Evolutionary conservation across 495 filamentous ascomycete species (phyloP), one percentile per base, ranked within the genome.

Genomic region (Penicillium pulvis): DNA sequence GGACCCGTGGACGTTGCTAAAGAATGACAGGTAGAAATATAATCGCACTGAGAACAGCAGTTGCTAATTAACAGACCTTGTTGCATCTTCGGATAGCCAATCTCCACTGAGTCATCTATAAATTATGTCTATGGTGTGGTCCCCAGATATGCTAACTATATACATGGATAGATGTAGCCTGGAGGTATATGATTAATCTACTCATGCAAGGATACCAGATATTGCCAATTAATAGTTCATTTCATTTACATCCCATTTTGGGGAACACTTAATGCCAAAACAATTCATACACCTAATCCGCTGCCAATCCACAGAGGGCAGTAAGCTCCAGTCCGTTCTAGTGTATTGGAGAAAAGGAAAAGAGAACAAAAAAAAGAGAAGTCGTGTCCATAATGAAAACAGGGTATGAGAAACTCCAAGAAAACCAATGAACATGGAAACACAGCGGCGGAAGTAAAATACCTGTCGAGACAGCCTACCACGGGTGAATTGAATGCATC

Each of bases 321-420:
- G 39, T 36, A 41, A 59, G 53, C 51, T 48, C 59, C 56, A 55
- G 45, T 48, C 63, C 60, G 28, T 53, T 62, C 59, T 62, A 66
- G 42, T 52, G 24, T 48, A 51, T 20, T 39, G 6, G 20, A 11
- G 5, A 14, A 11, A 50, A 19, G 39, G 42, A 24, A 44, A 20
- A 44, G 53, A 53, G 9, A 50, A 52, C 16, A 36, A 53, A 49
- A 49, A 45, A 55, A 31, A 26, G 23, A 39, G 57, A 57, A 60
- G 47, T 61, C 54, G 51, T 61, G 57, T 57, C 35, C 60, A 55
- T 62, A 42, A 57, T 53, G 56, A 28, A 65, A 51, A 36, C 55
- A 54, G 54, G 52, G 53, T 62, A 65, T 61, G 58, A 56, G 49
- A 43, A 61, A 62, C 57, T 52, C 54, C 50, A 47, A 51, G 16